Base-by-base conservation (phyloP, 306 rosid genomes). In the Ammopiptanthus mongolicus region DNA sequence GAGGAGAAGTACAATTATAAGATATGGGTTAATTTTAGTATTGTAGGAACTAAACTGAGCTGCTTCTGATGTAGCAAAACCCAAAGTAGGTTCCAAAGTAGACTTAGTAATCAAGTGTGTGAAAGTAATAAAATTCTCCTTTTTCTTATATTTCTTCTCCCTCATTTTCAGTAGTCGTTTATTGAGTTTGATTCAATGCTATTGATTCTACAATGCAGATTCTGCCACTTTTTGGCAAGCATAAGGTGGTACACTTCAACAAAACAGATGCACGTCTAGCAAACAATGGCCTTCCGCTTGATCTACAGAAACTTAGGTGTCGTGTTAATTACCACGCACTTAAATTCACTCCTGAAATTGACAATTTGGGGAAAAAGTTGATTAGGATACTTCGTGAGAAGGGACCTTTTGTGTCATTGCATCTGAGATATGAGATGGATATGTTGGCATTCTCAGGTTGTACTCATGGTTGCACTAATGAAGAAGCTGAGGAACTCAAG, bases 391-490 rank as follows among this genome's bases (percentile, higher is more conserved):
- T 95, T 74, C 88, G 52, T 79, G 89, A 89, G 63, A 90, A 73
- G 74, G 99, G 99, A 75, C 89, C 97, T 65, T 86, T 88, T 73
- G 87, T 95, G 83, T 96, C 95, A 29, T 77, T 95, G 91, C 99
- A 95, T 84, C 76, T 95, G 66, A 86, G 97, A 84, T 95, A 95
- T 29, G 98, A 95, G 83, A 95, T 95, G 97, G 97, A 95, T 78
- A 95, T 95, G 99, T 80, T 95, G 83, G 97, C 99, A 51, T 95
- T 95, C 91, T 95, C 99, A 17, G 99, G 99, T 47, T 95, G 99
- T 83, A 95, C 99, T 48, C 96, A 63, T 65, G 93, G 97, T 65
- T 95, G 99, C 86, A 77, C 93, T 3, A 64, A 74, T 75, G 93
- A 86, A 73, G 99, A 95, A 87, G 97, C 97, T 41, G 90, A 85